A percentile compares a stretch with the other conserved stretches of the same genome.
Evolutionary conservation across 108 stramenopile species (phyloP).

Genomic region (Mediolabrus comicus): DNA sequence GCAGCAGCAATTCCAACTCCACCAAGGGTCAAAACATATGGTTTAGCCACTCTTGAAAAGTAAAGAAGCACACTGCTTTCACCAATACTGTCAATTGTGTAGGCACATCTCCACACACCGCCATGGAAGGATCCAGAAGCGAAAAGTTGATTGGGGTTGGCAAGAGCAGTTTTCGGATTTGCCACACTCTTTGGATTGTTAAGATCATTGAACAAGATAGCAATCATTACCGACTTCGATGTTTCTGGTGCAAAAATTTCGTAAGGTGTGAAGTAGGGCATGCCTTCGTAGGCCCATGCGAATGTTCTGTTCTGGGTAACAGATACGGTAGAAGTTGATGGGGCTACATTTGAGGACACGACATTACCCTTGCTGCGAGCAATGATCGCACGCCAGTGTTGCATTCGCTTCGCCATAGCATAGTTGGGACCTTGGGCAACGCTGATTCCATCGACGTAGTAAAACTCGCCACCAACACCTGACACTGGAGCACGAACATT

Average conservation of each 20-base stretch:
- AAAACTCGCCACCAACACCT: slow-evolving; percentile 60
- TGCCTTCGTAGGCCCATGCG: slow-evolving; percentile 98
- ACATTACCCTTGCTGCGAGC: slow-evolving; percentile 87
- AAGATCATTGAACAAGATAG: slow-evolving; percentile 91
- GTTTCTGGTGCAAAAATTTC: slow-evolving; percentile 97
- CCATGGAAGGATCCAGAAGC: slow-evolving; percentile 94
- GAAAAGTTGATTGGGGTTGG: slow-evolving; percentile 95
- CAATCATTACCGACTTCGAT: slow-evolving; percentile 96
- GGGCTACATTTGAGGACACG: slow-evolving; percentile 96
- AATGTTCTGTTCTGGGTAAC: slow-evolving; percentile 94
- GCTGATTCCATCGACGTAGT: slow-evolving; percentile 71
- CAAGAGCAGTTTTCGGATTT: slow-evolving; percentile 74
- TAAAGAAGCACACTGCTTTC: slow-evolving; percentile 92
- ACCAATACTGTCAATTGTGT: slow-evolving; percentile 94
- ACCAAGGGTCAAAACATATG: slow-evolving; percentile 55
- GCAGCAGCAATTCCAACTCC: slow-evolving; percentile 58
- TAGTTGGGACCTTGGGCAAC: slow-evolving; percentile 98
- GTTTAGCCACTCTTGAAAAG: slow-evolving; percentile 71
- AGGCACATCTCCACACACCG: slow-evolving; percentile 95
- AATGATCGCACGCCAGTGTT: slow-evolving; percentile 97
- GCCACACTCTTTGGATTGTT: slow-evolving; percentile 71
- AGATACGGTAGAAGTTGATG: slow-evolving; percentile 93
- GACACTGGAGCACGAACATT: slow-evolving; percentile 69
- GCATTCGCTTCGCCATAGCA: slow-evolving; percentile 96
- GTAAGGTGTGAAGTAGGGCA: slow-evolving; percentile 94